Percentiles rank a stretch among this genome's conserved stretches.
Evolutionary conservation across 2,329 filamentous ascomycete species (phyloP).

Genomic region (Phaeosphaeria sp.): DNA sequence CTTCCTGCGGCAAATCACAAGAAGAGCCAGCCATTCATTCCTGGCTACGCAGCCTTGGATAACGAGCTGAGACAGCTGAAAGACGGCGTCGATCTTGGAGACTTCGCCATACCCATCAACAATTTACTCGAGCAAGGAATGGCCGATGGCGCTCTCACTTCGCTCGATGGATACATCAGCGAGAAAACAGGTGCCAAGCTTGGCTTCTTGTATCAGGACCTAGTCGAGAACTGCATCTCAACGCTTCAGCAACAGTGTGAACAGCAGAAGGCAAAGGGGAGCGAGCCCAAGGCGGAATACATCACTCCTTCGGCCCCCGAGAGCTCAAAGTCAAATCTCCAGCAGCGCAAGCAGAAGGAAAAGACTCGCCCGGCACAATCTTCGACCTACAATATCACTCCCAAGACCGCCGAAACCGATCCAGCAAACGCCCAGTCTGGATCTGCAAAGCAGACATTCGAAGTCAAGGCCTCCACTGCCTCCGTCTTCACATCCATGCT

Average conservation of each 20-base stretch:
- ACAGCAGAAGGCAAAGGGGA: conserved; percentile 17
- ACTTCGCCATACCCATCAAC: conserved; percentile 52
- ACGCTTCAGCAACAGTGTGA: conserved; percentile 41
- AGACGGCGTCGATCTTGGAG: conserved; percentile 48
- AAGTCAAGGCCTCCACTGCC: conserved; percentile 49
- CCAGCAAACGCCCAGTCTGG: not conserved
- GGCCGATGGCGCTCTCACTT: conserved; percentile 43
- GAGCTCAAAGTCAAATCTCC: conserved; percentile 30
- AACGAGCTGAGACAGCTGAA: conserved; percentile 51
- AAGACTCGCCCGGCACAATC: conserved; percentile 54
- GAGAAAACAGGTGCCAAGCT: conserved; percentile 51
- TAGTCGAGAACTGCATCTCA: conserved; percentile 50
- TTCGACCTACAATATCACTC: conserved; percentile 43
- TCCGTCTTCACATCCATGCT: conserved; percentile 49
- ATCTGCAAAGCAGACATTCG: conserved; percentile 25
- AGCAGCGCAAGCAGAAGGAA: conserved; percentile 51
- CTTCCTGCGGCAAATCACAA: conserved; percentile 50
- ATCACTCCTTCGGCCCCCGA: conserved; percentile 10
- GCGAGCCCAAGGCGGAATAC: conserved; percentile 8
- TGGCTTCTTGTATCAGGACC: conserved; percentile 54
- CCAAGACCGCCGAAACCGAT: conserved; percentile 4
- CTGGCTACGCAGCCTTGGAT: conserved; percentile 43
- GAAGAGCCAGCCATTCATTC: conserved; percentile 50
- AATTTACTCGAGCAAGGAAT: conserved; percentile 53
- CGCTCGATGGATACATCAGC: conserved; percentile 49